Conservation (phyloP, 2,329 filamentous ascomycete species). For the Calonectria hawksworthii region DNA sequence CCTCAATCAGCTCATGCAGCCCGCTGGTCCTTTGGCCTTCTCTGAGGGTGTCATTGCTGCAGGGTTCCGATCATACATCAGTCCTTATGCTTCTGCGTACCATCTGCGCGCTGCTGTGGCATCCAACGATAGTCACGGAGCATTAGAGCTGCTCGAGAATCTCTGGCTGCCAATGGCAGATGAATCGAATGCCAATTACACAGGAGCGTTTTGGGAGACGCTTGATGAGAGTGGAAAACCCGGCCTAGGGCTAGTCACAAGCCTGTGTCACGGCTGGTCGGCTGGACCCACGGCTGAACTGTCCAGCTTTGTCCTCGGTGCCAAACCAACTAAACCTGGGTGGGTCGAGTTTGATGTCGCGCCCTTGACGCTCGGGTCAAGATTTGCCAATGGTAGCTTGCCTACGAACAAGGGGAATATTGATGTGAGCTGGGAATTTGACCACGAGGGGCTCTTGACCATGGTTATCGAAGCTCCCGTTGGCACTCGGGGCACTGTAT, state of each 20-base stretch:
- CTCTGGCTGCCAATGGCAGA: constrained; percentile 48
- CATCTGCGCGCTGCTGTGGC: constrained; percentile 48
- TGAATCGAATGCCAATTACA: constrained; percentile 43
- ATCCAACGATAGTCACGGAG: constrained; percentile 21
- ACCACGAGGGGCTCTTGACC: not conserved
- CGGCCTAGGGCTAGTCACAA: constrained; percentile 45
- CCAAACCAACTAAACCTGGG: constrained; percentile 37
- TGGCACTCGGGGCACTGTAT: not conserved
- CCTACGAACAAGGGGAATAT: not conserved
- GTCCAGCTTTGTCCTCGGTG: constrained; percentile 46
- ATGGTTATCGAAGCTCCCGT: not conserved
- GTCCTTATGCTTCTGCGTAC: constrained; percentile 48
- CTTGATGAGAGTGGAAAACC: constrained; percentile 41
- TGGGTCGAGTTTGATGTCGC: constrained; percentile 24
- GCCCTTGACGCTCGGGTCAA: not conserved
- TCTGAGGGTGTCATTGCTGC: not conserved
- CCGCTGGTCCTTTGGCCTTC: constrained; percentile 12
- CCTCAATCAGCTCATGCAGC: not conserved
- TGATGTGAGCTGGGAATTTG: not conserved
- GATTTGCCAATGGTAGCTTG: not conserved
- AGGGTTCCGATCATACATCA: constrained; percentile 39
- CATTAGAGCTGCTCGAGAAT: constrained; percentile 32
- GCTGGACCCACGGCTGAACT: constrained; percentile 50
- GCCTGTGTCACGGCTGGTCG: constrained; percentile 52
- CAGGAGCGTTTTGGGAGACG: constrained; percentile 49